Conservation (phyloP, 2,329 filamentous ascomycete species). For the Fusarium torulosum region DNA sequence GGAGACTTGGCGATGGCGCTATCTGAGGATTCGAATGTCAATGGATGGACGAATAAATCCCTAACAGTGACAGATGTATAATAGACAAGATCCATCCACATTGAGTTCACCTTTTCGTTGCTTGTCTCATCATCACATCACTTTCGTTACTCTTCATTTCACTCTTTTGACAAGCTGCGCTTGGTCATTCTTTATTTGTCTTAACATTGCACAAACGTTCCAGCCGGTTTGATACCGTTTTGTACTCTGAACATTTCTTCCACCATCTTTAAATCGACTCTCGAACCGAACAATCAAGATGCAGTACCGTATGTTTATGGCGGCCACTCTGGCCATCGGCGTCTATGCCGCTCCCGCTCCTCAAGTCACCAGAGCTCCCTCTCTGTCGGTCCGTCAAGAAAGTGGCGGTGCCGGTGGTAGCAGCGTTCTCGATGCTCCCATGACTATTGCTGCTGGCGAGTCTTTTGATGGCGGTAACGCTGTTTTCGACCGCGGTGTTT, state of each 20-base stretch:
- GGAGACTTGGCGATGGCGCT: too few relatives aligned
- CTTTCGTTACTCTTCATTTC: conserved; percentile 34
- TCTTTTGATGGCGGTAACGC: conserved; percentile 49
- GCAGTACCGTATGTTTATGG: conserved; percentile 48
- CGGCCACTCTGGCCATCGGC: conserved; percentile 43
- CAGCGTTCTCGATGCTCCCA: conserved; percentile 44
- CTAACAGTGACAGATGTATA: conserved; percentile 36
- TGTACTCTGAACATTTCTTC: conserved; percentile 4
- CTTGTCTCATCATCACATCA: conserved; percentile 39
- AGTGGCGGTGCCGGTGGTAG: conserved; percentile 18
- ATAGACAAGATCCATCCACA: conserved; percentile 9
- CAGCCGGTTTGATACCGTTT: conserved; percentile 44
- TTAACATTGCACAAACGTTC: conserved; percentile 19
- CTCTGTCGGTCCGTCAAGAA: conserved; percentile 40
- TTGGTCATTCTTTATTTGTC: conserved; percentile 41
- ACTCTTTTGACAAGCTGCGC: conserved; percentile 47
- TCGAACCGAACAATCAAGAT: conserved; percentile 33
- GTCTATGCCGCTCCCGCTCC: conserved; percentile 41
- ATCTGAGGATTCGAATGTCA: conserved; percentile 7
- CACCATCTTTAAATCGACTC: background rate
- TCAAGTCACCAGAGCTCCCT: conserved; percentile 39
- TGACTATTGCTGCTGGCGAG: conserved; percentile 46
- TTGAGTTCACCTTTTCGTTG: conserved; percentile 1
- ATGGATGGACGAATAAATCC: conserved; percentile 10
- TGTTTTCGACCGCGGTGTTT: conserved; percentile 47